Evolutionary conservation across 768 basidiomycete genomes (phyloP).

Genomic region (Suillus weaverae): DNA sequence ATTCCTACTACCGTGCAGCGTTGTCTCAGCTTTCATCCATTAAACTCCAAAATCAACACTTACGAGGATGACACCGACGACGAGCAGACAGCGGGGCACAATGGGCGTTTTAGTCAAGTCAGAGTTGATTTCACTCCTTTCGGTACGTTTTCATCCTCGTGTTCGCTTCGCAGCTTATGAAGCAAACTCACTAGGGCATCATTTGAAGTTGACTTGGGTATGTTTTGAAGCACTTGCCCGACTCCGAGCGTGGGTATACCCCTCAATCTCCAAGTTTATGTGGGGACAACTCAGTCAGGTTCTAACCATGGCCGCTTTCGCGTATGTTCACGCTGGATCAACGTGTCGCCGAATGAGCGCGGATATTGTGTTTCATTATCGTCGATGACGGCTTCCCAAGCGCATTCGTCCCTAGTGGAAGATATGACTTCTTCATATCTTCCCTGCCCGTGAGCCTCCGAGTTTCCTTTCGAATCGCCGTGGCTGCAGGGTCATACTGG

Average conservation of each 20-base stretch:
- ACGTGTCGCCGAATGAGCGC: not conserved
- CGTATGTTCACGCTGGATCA: not conserved
- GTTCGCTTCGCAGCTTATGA: too few relatives aligned
- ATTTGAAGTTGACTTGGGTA: not conserved
- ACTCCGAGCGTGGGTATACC: not conserved
- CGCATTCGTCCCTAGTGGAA: not conserved
- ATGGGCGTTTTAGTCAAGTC: too few relatives aligned
- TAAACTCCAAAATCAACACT: too few relatives aligned
- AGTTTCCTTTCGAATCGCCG: not conserved
- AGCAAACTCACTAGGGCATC: too few relatives aligned
- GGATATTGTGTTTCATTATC: not conserved
- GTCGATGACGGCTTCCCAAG: not conserved
- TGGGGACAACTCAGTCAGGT: not conserved
- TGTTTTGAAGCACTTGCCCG: not conserved
- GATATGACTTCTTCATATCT: not conserved
- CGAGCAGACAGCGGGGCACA: too few relatives aligned
- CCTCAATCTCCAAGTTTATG: not conserved
- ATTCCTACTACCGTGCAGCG: too few relatives aligned
- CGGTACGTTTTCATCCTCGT: too few relatives aligned
- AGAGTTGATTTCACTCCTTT: too few relatives aligned
- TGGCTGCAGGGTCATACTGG: not conserved
- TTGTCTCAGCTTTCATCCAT: too few relatives aligned
- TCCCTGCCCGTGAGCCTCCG: not conserved
- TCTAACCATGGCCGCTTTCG: not conserved
- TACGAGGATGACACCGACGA: too few relatives aligned